Conservation (phyloP, 2,329 filamentous ascomycete species). For the Graphium sp. region DNA sequence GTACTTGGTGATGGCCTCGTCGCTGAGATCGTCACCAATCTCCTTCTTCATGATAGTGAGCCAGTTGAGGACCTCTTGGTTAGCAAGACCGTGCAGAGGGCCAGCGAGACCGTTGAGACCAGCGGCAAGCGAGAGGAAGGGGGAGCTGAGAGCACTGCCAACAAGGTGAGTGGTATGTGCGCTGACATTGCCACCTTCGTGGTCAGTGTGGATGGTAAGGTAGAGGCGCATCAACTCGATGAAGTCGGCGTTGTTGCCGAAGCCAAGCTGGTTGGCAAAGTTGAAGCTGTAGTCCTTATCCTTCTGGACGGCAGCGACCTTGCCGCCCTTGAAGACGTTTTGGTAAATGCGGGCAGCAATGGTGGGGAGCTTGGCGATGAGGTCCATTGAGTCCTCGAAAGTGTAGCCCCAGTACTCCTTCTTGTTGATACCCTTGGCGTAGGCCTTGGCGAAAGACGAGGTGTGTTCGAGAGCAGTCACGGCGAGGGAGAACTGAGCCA, state of each 20-base stretch:
- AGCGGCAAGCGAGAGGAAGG: slow-evolving; percentile 89
- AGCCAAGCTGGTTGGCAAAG: slow-evolving; percentile 98
- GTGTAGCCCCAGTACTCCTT: slow-evolving; percentile 99
- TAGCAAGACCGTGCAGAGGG: slow-evolving; percentile 95
- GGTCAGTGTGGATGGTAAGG: slow-evolving; percentile 98
- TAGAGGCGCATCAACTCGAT: slow-evolving; percentile 97
- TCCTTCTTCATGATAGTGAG: slow-evolving; percentile 96
- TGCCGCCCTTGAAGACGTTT: slow-evolving; percentile 99
- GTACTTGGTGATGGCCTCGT: slow-evolving; percentile 95
- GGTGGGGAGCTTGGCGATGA: slow-evolving; percentile 98
- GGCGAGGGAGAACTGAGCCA: slow-evolving; percentile 98
- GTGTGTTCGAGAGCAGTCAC: slow-evolving; percentile 97
- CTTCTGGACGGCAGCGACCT: slow-evolving; percentile 89
- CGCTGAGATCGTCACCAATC: slow-evolving; percentile 86
- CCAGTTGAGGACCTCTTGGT: slow-evolving; percentile 99
- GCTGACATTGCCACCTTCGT: slow-evolving; percentile 98
- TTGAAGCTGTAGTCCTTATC: slow-evolving; percentile 99
- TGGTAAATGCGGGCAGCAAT: slow-evolving; percentile 98
- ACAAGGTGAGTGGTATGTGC: slow-evolving; percentile 98
- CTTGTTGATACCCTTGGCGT: slow-evolving; percentile 98
- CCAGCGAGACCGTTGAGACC: slow-evolving; percentile 97
- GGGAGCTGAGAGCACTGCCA: slow-evolving; percentile 88
- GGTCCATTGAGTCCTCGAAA: slow-evolving; percentile 98
- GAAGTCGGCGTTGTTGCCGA: slow-evolving; percentile 88
- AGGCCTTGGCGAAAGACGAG: slow-evolving; percentile 94